phyloP scores from a whole-genome alignment of 257 asterid genomes.

The Solanum bulbocastanum region DNA sequence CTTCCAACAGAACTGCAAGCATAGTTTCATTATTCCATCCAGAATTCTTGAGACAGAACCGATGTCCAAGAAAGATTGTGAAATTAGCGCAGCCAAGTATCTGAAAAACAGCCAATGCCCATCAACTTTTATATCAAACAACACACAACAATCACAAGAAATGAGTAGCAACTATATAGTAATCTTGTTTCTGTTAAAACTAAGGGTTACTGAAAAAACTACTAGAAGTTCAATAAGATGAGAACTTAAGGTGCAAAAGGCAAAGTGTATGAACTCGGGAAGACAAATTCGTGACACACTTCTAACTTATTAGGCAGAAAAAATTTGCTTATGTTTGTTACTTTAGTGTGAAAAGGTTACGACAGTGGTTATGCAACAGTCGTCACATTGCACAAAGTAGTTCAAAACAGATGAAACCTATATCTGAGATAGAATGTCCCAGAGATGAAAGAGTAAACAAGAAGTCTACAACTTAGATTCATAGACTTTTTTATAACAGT shows the following conservation, averaged over 20 bases:
- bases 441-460: not conserved
- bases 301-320: not conserved
- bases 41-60: conserved; percentile 96
- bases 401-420: not conserved
- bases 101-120: conserved; percentile 24
- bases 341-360: not conserved
- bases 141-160: not conserved
- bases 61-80: conserved; percentile 93
- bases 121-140: not conserved
- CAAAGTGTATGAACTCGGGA: not conserved
- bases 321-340: not conserved
- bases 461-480: not conserved
- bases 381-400: not conserved
- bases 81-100: conserved; percentile 82
- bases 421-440: not conserved
- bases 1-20: conserved; percentile 96
- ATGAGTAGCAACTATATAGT: not conserved
- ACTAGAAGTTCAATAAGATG: not conserved
- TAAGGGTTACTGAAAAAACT: not conserved
- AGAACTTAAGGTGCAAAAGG: not conserved
- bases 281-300: not conserved
- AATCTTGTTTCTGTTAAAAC: not conserved
- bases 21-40: conserved; percentile 91
- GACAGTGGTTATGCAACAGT: not conserved
- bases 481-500: not conserved